phyloP scores from a whole-genome alignment of 768 basidiomycete genomes.

The Phylloporus rhodoxanthus region DNA sequence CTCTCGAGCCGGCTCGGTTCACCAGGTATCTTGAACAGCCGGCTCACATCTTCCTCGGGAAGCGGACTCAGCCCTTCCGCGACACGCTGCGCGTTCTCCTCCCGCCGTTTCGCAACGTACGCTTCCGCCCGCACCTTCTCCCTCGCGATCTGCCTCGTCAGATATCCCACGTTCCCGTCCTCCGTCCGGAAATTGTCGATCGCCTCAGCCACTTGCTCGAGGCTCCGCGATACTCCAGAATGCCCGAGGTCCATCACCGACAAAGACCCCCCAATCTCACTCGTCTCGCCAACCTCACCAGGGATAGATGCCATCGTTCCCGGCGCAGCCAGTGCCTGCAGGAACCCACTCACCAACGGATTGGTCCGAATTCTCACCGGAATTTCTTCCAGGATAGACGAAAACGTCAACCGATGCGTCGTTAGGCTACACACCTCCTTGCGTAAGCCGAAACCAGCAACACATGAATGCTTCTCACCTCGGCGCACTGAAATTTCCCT shows the following conservation, averaged over 20 bases:
- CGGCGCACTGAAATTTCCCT: slow-evolving; percentile 75
- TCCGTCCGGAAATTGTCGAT: slow-evolving; percentile 84
- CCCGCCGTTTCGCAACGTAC: slow-evolving; percentile 78
- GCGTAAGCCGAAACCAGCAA: neutral
- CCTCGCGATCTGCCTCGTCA: slow-evolving; percentile 80
- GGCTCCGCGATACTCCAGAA: slow-evolving; percentile 61
- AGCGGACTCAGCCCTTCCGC: slow-evolving; percentile 81
- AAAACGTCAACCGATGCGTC: slow-evolving; percentile 76
- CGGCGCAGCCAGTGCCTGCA: slow-evolving; percentile 55
- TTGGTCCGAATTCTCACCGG: slow-evolving; percentile 82
- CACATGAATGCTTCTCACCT: slow-evolving; percentile 47
- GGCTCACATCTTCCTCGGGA: slow-evolving; percentile 79
- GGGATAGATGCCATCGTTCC: slow-evolving; percentile 25
- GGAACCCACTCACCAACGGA: slow-evolving; percentile 71
- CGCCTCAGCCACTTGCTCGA: slow-evolving; percentile 81
- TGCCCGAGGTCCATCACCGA: slow-evolving; percentile 66
- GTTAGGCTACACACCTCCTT: slow-evolving; percentile 49
- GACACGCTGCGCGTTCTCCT: slow-evolving; percentile 75
- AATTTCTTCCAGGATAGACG: slow-evolving; percentile 79
- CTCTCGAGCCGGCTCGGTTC: slow-evolving; percentile 88
- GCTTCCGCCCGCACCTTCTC: slow-evolving; percentile 77
- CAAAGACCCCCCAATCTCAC: slow-evolving; percentile 56
- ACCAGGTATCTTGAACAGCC: slow-evolving; percentile 81
- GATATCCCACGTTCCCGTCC: slow-evolving; percentile 87
- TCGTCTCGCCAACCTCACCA: slow-evolving; percentile 23